Conservation (phyloP, 2,329 filamentous ascomycete species). For the Verticillium zaregamsianum region DNA sequence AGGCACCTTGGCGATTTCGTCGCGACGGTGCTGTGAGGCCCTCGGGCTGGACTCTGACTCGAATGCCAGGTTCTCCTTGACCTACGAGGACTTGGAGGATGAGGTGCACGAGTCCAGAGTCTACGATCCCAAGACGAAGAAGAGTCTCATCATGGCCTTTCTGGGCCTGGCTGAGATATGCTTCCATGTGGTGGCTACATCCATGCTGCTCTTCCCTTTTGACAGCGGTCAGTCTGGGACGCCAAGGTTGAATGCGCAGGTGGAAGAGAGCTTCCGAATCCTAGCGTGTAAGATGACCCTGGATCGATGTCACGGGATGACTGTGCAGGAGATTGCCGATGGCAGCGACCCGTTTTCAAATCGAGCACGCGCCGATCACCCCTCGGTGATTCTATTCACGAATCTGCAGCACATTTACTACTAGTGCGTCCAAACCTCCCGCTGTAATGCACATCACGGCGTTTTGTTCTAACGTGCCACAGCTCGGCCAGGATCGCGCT, state of each 20-base stretch:
- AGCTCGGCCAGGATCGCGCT: neutral
- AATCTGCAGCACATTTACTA: constrained; percentile 1
- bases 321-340: neutral
- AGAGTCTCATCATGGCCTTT: neutral
- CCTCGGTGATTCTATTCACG: neutral
- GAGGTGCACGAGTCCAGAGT: constrained; percentile 1
- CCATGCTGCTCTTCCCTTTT: neutral
- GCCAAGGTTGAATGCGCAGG: neutral
- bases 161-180: constrained; percentile 1
- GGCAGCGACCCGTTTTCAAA: neutral
- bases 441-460: no score
- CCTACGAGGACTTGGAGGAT: neutral
- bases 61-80: neutral
- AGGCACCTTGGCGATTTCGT: neutral
- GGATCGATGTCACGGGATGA: neutral
- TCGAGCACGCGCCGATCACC: neutral
- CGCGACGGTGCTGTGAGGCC: neutral
- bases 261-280: neutral
- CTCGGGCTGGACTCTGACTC: neutral
- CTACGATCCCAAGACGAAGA: neutral
- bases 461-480: neutral
- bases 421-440: neutral
- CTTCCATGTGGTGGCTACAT: neutral
- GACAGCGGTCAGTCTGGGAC: neutral
- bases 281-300: neutral